These are phyloP conservation scores for Apophysomyces ossiformis DNA, from an alignment of 371 early-diverging fungal species.

Conservation along the genomic window DNA sequence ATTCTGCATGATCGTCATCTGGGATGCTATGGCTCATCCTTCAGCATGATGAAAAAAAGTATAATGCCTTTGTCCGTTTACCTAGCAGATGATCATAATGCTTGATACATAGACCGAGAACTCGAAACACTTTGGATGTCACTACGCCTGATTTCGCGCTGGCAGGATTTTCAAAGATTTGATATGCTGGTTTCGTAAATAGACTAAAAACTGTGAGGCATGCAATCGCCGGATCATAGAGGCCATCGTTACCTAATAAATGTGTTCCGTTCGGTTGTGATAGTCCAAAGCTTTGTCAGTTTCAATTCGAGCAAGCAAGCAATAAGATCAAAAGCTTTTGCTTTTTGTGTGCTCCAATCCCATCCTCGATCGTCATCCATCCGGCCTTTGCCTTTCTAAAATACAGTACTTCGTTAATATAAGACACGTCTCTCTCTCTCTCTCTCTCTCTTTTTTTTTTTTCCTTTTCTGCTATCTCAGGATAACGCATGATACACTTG, in stretches of 20 bases:
- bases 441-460: too few relatives aligned
- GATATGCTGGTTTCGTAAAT: slow-evolving; percentile 84
- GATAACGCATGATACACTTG: slow-evolving; percentile 9
- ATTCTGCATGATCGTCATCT: slow-evolving; percentile 85
- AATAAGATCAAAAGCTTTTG: slow-evolving; percentile 58
- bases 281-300: slow-evolving; percentile 78
- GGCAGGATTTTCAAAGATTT: slow-evolving; percentile 79
- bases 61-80: slow-evolving; percentile 26
- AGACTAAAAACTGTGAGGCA: slow-evolving; percentile 51
- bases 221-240: not conserved
- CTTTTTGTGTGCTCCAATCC: slow-evolving; percentile 66
- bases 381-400: slow-evolving; percentile 34
- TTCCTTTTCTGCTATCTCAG: too few relatives aligned
- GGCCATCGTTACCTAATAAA: slow-evolving; percentile 62
- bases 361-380: slow-evolving; percentile 42
- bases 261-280: slow-evolving; percentile 77
- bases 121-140: slow-evolving; percentile 62
- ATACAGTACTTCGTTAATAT: not conserved
- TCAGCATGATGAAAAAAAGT: not conserved
- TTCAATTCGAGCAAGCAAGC: slow-evolving; percentile 65
- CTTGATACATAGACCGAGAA: slow-evolving; percentile 69
- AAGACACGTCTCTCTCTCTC: too few relatives aligned
- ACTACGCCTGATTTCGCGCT: slow-evolving; percentile 63
- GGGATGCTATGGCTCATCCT: slow-evolving; percentile 57
- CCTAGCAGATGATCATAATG: slow-evolving; percentile 78